Base-by-base conservation (phyloP, 352 stramenopile genomes). In the Phytophthora foliorum region DNA sequence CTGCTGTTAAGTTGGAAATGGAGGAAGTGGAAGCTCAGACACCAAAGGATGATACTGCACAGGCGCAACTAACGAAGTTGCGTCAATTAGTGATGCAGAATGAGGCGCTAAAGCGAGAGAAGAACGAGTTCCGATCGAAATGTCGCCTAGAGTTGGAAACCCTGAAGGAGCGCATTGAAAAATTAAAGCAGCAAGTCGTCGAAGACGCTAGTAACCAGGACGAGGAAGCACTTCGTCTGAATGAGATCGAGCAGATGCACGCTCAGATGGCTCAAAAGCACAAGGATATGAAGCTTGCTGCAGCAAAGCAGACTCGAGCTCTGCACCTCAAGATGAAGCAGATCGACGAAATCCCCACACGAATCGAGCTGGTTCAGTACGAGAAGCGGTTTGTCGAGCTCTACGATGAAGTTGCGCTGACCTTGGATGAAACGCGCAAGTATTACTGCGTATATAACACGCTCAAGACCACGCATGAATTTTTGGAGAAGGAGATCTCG, bases 401-500 rank as follows among this genome's bases (percentile, higher is more conserved):
- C 2, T 97, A 95, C 39, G 85, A 97, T 25, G 80, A 97, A 70
- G 87, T 97, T 3, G 84, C 87, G 7, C 67, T 94, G 55, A 97
- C 93, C 22, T 72, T 97, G 16, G 92, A 98, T 17, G 92, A 98
- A 70, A 97, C 89, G 9, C 78, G 90, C 16, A 95, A 95, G 67
- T 96, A 97, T 62, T 97, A 90, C 46, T 86, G 74, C 54, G 81
- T 91, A 8, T 97, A 97, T 65, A 97, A 98, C 63, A 93, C 86
- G 16, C 69, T 96, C 6, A 89, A 97, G 71, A 88, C 73, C 8
- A 95, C 77, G 5, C 81, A 89, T 6, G 79, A 93, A 53, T 94
- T 94, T 48, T 67, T 97, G 21, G 80, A 92, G 46, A 96, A 97
- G 63, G 90, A 95, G 58, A 84, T 93, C n/a, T 86, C 87, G 27